These are phyloP conservation scores for Pichia sp. DNA, from an alignment of 1,139 yeast species.

Conservation along the genomic window DNA sequence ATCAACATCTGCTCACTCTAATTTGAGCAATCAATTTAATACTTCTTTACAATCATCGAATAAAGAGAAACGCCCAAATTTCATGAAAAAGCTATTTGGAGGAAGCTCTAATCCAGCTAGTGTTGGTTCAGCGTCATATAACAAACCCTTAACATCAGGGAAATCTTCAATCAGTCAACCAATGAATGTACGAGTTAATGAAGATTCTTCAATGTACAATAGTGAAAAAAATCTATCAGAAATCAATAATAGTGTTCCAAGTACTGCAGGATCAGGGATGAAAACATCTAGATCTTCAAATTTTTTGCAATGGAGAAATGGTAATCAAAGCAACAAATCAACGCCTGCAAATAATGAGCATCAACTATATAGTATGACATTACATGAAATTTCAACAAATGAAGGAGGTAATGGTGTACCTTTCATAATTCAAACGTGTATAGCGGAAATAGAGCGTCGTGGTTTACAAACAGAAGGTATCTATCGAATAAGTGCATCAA, in stretches of 20 bases:
- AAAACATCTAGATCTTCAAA: slow-evolving; percentile 40
- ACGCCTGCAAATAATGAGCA: slow-evolving; percentile 1
- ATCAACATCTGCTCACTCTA: slow-evolving; percentile 3
- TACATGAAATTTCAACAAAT: slow-evolving; percentile 49
- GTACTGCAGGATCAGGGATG: slow-evolving; percentile 5
- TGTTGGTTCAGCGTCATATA: slow-evolving; percentile 1
- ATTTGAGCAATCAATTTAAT: slow-evolving; percentile 4
- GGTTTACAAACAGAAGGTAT: slow-evolving; percentile 78
- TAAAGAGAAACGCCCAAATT: slow-evolving; percentile 18
- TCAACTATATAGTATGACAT: slow-evolving; percentile 38
- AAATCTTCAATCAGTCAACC: slow-evolving; percentile 22
- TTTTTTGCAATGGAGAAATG: slow-evolving; percentile 31
- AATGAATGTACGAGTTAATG: slow-evolving; percentile 25
- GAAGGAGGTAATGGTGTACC: slow-evolving; percentile 61
- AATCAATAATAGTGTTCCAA: background rate
- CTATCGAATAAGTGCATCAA: slow-evolving; percentile 86
- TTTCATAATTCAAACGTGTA: slow-evolving; percentile 60
- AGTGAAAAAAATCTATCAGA: background rate
- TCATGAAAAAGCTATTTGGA: slow-evolving; percentile 27
- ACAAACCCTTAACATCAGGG: slow-evolving; percentile 3
- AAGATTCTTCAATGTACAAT: slow-evolving; percentile 14
- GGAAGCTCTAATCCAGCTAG: slow-evolving; percentile 9
- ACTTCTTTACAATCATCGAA: slow-evolving; percentile 7
- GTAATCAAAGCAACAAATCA: slow-evolving; percentile 9
- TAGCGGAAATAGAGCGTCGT: slow-evolving; percentile 69